Conservation (phyloP, 2,329 filamentous ascomycete genomes). For the Claviceps pazoutovae region DNA sequence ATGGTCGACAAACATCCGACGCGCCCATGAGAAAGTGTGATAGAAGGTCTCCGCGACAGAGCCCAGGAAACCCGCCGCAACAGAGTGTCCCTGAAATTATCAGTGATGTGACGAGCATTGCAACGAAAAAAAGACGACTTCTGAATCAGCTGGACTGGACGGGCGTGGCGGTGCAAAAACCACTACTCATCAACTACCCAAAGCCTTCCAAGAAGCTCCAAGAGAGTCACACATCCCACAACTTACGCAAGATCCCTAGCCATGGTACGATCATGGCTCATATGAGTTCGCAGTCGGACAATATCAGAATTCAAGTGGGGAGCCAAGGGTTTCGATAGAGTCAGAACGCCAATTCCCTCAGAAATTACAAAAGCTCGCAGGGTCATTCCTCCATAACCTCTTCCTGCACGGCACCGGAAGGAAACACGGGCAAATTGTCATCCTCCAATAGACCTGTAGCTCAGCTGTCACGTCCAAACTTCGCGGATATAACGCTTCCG, state of each 20-base stretch:
- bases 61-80: neutral
- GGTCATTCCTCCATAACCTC: neutral
- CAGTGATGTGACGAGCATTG: constrained; percentile 5
- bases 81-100: neutral
- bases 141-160: constrained; percentile 18
- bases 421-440: neutral
- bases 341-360: constrained; percentile 7
- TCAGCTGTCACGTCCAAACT: neutral
- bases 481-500: neutral
- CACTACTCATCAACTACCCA: constrained; percentile 11
- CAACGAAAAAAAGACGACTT: constrained; percentile 13
- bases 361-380: neutral
- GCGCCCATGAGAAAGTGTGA: neutral
- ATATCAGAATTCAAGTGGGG: constrained; percentile 16
- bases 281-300: neutral
- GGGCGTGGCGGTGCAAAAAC: constrained; percentile 18
- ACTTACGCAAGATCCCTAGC: neutral
- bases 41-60: neutral
- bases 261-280: neutral
- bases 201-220: constrained; percentile 6
- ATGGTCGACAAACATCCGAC: neutral
- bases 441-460: neutral
- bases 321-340: constrained; percentile 17
- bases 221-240: neutral
- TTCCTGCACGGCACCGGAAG: neutral